Evolutionary conservation across 768 basidiomycete species (phyloP).

Genomic region (Podaxis sp.): DNA sequence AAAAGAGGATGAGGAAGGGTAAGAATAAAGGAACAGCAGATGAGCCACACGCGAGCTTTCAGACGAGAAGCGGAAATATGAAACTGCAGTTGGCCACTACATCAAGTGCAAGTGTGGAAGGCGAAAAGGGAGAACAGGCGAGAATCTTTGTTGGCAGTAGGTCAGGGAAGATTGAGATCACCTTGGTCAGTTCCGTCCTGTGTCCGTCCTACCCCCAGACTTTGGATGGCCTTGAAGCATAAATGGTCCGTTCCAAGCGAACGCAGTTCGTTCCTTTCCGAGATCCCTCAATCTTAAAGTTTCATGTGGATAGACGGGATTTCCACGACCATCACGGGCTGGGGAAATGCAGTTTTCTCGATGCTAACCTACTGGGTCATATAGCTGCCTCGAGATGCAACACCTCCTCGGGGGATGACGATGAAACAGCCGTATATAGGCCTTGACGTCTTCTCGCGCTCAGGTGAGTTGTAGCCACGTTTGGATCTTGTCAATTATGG

Average conservation of each 20-base stretch:
- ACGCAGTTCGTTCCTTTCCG: not conserved
- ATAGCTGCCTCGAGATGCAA: constrained; percentile 24
- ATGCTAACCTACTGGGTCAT: not conserved
- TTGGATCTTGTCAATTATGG: not conserved
- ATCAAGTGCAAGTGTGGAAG: constrained; percentile 22
- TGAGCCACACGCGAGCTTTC: constrained; percentile 35
- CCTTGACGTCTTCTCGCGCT: constrained; percentile 29
- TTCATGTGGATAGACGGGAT: not conserved
- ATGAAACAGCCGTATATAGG: constrained; percentile 31
- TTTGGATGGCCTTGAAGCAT: not conserved
- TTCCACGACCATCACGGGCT: constrained; percentile 5
- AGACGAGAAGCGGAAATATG: constrained; percentile 35
- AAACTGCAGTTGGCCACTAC: constrained; percentile 33
- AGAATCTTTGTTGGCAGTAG: constrained; percentile 32
- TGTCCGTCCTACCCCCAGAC: not conserved
- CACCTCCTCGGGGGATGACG: constrained; percentile 13
- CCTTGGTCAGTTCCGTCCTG: constrained; percentile 27
- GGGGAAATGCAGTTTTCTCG: not conserved
- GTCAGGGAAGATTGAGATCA: constrained; percentile 33
- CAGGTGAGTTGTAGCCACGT: constrained; percentile 21
- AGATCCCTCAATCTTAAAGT: not conserved
- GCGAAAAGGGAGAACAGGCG: constrained; percentile 23
- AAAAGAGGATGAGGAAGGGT: constrained; percentile 17
- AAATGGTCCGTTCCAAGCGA: not conserved
- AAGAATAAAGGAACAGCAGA: constrained; percentile 21